phyloP scores from a whole-genome alignment of 2,329 filamentous ascomycete genomes.

The Colletotrichum phormii region DNA sequence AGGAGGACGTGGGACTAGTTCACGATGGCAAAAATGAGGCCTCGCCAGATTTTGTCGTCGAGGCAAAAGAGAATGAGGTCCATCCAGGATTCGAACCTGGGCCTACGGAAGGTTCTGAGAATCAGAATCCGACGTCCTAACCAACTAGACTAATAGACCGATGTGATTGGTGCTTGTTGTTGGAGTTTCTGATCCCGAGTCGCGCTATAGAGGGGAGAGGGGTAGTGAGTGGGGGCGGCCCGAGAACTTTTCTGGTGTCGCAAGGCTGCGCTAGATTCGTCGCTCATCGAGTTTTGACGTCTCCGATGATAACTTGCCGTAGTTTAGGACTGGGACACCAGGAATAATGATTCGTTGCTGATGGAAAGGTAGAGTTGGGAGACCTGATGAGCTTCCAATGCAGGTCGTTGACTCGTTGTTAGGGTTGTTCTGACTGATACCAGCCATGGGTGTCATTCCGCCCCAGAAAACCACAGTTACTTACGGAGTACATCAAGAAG shows the following conservation, averaged over 20 bases:
- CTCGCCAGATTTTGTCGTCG: not conserved
- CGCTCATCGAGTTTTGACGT: too few species aligned
- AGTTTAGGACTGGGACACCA: accelerated
- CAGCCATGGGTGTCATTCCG: too few species aligned
- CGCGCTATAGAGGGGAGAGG: accelerated
- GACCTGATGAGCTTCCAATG: too few species aligned
- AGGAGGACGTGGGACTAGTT: not conserved
- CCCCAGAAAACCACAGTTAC: too few species aligned
- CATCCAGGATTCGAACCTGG: slow-evolving; percentile 35
- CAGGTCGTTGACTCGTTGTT: too few species aligned
- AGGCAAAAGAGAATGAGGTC: not conserved
- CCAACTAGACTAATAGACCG: slow-evolving; percentile 35
- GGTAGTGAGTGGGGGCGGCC: not conserved
- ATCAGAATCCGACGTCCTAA: slow-evolving; percentile 35
- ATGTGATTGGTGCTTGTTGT: not conserved
- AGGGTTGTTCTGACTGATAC: too few species aligned
- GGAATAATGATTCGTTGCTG: too few species aligned
- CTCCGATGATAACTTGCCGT: too few species aligned
- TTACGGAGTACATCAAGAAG: not conserved
- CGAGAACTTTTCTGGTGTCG: too few species aligned
- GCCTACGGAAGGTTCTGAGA: slow-evolving; percentile 13
- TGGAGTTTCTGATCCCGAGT: accelerated
- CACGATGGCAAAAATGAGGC: not conserved
- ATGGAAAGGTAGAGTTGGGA: too few species aligned
- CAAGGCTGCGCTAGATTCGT: too few species aligned